These are phyloP conservation scores for Cerrena zonata DNA, from an alignment of 1,284 basidiomycete species.

Conservation along the genomic window DNA sequence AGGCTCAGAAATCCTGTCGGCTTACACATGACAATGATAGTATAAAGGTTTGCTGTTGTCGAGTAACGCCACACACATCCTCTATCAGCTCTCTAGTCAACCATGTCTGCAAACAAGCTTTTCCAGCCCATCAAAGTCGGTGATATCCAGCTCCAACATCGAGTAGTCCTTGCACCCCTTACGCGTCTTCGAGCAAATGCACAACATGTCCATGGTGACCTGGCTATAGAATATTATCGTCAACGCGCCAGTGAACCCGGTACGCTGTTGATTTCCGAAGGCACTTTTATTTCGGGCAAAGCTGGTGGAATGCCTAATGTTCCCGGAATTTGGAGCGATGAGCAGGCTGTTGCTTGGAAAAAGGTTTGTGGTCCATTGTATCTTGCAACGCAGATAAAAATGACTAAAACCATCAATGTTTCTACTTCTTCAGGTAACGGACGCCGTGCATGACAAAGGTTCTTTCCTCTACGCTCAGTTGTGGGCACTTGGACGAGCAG, in stretches of 20 bases:
- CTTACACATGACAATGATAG: too few relatives aligned
- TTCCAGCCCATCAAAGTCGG: constrained; percentile 3
- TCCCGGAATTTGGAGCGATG: constrained; percentile 41
- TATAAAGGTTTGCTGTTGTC: too few relatives aligned
- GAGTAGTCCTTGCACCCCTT: too few relatives aligned
- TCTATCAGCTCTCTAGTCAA: too few relatives aligned
- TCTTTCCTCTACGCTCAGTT: constrained; percentile 42
- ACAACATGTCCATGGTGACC: constrained; percentile 23
- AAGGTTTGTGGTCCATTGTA: constrained; percentile 24
- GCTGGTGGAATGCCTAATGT: constrained; percentile 34
- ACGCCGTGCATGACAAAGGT: constrained; percentile 29
- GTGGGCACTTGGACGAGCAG: constrained; percentile 41
- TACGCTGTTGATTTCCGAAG: constrained; percentile 46
- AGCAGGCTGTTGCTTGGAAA: constrained; percentile 45
- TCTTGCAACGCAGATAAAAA: too few relatives aligned
- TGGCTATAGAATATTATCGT: constrained; percentile 40
- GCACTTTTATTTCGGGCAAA: constrained; percentile 35
- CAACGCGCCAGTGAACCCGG: constrained; percentile 41
- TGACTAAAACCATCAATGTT: neutral
- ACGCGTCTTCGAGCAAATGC: constrained; percentile 30
- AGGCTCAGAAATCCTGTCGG: too few relatives aligned
- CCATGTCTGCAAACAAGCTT: neutral
- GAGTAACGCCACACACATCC: too few relatives aligned
- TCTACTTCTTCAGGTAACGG: constrained; percentile 20
- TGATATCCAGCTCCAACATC: constrained; percentile 2